Evolutionary conservation across 2,329 filamentous ascomycete species (phyloP).

Genomic region (Apiospora phragmitis): DNA sequence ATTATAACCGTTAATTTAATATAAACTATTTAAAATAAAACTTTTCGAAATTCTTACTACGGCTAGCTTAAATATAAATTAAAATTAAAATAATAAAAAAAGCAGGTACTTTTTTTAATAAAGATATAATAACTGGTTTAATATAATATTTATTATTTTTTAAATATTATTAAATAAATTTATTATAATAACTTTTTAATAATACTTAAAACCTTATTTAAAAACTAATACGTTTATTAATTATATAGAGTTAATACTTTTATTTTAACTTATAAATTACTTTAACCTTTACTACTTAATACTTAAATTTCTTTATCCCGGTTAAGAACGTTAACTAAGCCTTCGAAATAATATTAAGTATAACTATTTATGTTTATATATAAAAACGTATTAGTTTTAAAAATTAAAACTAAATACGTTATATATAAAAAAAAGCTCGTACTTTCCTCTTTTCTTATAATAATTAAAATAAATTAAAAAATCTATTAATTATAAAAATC

Average conservation of each 20-base stretch:
- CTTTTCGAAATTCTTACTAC: too few relatives aligned
- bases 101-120: too few relatives aligned
- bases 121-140: too few relatives aligned
- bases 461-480: constrained; percentile 19
- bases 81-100: too few relatives aligned
- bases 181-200: not conserved
- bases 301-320: constrained; percentile 13
- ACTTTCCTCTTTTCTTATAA: not conserved
- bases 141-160: too few relatives aligned
- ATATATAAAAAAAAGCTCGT: constrained; percentile 22
- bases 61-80: too few relatives aligned
- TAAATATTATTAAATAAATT: too few relatives aligned
- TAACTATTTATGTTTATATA: not conserved
- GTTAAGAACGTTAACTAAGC: not conserved
- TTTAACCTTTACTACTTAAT: not conserved
- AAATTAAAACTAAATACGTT: constrained; percentile 29
- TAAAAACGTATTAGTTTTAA: constrained; percentile 14
- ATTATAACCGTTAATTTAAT: too few relatives aligned
- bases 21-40: too few relatives aligned
- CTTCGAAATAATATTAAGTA: not conserved
- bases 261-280: constrained; percentile 13
- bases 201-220: constrained; percentile 10
- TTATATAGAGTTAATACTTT: not conserved
- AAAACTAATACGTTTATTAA: constrained; percentile 9
- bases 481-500: constrained; percentile 24